Base-by-base conservation (phyloP, 2,329 filamentous ascomycete genomes). In the Diplodia corticola region DNA sequence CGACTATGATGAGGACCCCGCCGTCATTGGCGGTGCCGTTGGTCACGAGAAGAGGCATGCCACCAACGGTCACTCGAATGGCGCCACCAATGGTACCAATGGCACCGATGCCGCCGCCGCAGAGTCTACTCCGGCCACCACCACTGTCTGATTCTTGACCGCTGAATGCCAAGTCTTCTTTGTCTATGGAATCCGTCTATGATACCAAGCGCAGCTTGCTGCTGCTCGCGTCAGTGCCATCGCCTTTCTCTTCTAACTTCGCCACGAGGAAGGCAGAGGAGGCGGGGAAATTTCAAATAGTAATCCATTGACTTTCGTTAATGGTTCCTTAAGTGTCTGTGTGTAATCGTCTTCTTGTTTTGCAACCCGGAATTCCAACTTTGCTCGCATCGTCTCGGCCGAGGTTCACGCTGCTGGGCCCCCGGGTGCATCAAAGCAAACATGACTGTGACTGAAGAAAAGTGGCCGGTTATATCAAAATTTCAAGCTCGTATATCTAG, bases 1-100 rank as follows among this genome's bases (percentile, higher is more conserved):
- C 64, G 82, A 83, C 69, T 84, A 84, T 70, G 76, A 79, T 40
- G 76, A 79, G 63, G 79, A 80, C 67, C 74, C 76, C 54, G 67
- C 73, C 17, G 68, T 73, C 60, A 60, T 71, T 49, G 70, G 71
- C 63, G 53, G 53, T 26, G 66, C 65, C 22, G 66, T 67, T 4
- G 60, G 60, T 20, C 55, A 66, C 46, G 63, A 64, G 50, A 71
- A 70, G 48, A 70, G 68, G 28, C 68, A 67, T 61, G 70, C 70
- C 48, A 69, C 67, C 22, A 50, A 61, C 40, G 61, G 54, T 5
- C 15, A 35, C 13, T n/a, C 54, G 12, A 28, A 35, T 24, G 40
- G 4, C 12, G 55, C 9, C 9, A 59, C 55, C 15, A 59, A 48
- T 22, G 35, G 35, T 22, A 26, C 37, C 28, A 15, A 40, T 12